Evolutionary conservation across 2,329 filamentous ascomycete genomes (phyloP), one percentile per base, ranked within the genome.

Genomic region (Colletotrichum lindemuthianum): DNA sequence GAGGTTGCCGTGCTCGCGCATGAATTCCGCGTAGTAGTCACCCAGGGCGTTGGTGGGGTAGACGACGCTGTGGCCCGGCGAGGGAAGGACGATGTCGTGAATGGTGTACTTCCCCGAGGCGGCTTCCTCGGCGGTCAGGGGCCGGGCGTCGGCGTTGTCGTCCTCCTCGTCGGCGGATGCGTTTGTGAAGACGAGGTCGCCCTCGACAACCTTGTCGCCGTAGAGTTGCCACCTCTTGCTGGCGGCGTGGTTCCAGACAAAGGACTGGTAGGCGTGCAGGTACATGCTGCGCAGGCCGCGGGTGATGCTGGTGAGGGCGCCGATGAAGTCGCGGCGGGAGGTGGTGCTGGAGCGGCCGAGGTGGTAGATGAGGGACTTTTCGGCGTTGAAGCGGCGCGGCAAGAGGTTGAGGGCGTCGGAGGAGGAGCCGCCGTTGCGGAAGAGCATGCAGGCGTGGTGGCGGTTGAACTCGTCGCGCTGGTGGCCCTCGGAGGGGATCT

Each of bases 241-340:
- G 2, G 88, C 92, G 11, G 88, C 92, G 69, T 88, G 87, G 79
- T 99, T 99, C 95, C 95, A 99, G 8, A 99, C 89, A 41, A 93
- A 86, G 6, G 92, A 97, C 76, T 99, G 96, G 78, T 97, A 98
- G 6, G 96, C 95, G 76, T 99, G 96, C 13, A 97, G 90, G 74
- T 98, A 99, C 91, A 99, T 97, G 63, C 93, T 87, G 47, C 93
- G 88, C 71, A 98, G 82, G 52, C 92, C 92, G 15, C 94, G 86
- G 32, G 91, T 91, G 67, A 99, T 94, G 58, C 86, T 85, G 73
- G 90, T 86, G 55, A 99, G 78, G 1, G 96, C 93, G 32, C 94
- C 94, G 65, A 92, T 84, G 74, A 88, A 96, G 77, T 99, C 95
- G 47, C 84, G 85, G 43, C 79, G 78, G 24, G 83, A 82, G 60